Percentiles rank a stretch among this genome's conserved stretches.
These are phyloP conservation scores for Phytophthora sp. DNA, from an alignment of 352 stramenopile species.

Conservation along the genomic window DNA sequence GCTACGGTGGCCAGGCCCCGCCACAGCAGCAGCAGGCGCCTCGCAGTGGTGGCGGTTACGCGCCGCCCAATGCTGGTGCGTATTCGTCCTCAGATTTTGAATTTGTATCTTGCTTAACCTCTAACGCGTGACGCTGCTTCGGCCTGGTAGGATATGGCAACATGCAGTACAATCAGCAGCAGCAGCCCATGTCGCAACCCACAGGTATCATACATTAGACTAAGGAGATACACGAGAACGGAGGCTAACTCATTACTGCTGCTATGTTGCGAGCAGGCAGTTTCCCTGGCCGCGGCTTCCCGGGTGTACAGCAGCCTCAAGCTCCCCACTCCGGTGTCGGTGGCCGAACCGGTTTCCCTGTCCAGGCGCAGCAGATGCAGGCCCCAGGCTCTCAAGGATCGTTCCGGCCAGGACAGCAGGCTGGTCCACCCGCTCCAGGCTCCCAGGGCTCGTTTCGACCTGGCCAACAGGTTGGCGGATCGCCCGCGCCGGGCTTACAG, in stretches of 20 bases:
- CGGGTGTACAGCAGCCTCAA: slow-evolving; percentile 30
- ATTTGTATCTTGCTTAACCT: not conserved
- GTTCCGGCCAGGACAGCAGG: slow-evolving; percentile 25
- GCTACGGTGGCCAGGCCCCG: slow-evolving; percentile 31
- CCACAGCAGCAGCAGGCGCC: slow-evolving; percentile 42
- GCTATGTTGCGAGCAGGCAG: slow-evolving; percentile 15
- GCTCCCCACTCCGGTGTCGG: slow-evolving; percentile 37
- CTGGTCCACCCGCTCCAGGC: slow-evolving; percentile 18
- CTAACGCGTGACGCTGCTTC: slow-evolving; percentile 3
- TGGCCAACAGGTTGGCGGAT: slow-evolving; percentile 19
- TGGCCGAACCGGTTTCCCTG: slow-evolving; percentile 29
- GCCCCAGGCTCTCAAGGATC: slow-evolving; percentile 19
- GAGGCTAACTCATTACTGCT: not conserved
- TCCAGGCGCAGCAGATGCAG: slow-evolving; percentile 17
- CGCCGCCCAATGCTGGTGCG: slow-evolving; percentile 15
- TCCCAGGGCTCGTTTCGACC: slow-evolving; percentile 31
- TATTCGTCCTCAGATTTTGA: not conserved
- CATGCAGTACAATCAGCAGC: slow-evolving; percentile 31
- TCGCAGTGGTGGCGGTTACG: slow-evolving; percentile 35
- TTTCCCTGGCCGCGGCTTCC: slow-evolving; percentile 29
- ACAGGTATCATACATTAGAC: slow-evolving; percentile 13
- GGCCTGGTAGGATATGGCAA: slow-evolving; percentile 26
- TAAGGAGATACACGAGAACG: too few species aligned
- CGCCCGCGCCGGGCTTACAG: slow-evolving; percentile 19
- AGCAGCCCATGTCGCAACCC: slow-evolving; percentile 47